Evolutionary conservation across 306 rosid species (phyloP).

Genomic region (Ormosia semicastrata): DNA sequence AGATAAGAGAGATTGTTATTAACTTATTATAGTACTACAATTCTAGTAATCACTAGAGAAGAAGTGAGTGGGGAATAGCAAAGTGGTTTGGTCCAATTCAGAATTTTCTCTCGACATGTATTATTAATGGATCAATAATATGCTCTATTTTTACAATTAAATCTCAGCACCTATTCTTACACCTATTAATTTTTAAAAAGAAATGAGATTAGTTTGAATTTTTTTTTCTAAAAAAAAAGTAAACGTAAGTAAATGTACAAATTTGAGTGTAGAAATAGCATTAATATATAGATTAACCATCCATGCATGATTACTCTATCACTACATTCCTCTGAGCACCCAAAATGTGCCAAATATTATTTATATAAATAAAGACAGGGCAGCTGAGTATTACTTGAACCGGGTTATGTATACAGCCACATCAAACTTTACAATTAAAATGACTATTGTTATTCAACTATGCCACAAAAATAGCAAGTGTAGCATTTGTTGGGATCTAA

Average conservation of each 20-base stretch:
- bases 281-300: not conserved
- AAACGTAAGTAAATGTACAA: too few species aligned
- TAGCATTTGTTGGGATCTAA: conserved; percentile 32
- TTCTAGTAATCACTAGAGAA: not conserved
- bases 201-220: too few species aligned
- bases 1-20: conserved; percentile 1
- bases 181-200: too few species aligned
- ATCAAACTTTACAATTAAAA: conserved; percentile 41
- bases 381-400: conserved; percentile 26
- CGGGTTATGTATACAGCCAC: conserved; percentile 37
- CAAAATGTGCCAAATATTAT: conserved; percentile 23
- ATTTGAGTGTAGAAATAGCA: too few species aligned
- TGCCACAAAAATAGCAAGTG: conserved; percentile 42
- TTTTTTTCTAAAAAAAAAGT: too few species aligned
- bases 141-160: too few species aligned
- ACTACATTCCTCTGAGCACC: conserved; percentile 25
- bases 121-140: conserved; percentile 33
- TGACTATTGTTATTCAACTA: conserved; percentile 34
- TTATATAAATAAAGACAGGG: conserved; percentile 30
- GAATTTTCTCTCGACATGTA: conserved; percentile 23
- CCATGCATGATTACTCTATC: conserved; percentile 16
- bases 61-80: conserved; percentile 3
- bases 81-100: conserved; percentile 3
- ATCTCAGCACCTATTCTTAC: too few species aligned
- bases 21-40: too few species aligned